Evolutionary conservation across 257 asterid genomes (phyloP).

Genomic region (Petunia axillaris): DNA sequence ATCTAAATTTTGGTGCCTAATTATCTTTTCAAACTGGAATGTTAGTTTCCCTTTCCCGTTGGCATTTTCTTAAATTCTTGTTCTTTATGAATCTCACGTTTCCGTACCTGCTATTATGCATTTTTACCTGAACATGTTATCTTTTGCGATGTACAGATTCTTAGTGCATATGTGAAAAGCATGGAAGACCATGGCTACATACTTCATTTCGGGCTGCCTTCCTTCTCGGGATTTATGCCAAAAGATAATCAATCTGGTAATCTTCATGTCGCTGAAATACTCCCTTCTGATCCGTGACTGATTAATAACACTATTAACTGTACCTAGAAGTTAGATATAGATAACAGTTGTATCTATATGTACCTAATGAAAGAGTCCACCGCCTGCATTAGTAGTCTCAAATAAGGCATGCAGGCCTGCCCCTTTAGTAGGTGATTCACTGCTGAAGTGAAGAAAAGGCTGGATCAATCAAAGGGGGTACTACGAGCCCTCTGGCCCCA

Average conservation of each 20-base stretch:
- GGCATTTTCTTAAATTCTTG: not conserved
- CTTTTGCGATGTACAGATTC: conserved; percentile 58
- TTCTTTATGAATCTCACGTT: conserved; percentile 6
- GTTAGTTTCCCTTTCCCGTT: not conserved
- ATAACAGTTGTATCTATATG: not conserved
- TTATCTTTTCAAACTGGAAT: not conserved
- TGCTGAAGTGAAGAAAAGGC: too few species aligned
- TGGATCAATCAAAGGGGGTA: too few species aligned
- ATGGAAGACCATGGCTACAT: conserved; percentile 95
- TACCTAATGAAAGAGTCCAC: too few species aligned
- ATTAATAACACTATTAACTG: not conserved
- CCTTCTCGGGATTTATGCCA: conserved; percentile 83
- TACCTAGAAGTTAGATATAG: not conserved
- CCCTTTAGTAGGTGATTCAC: too few species aligned
- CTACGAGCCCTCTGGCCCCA: too few species aligned
- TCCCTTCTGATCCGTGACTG: conserved; percentile 7
- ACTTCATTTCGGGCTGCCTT: conserved; percentile 72
- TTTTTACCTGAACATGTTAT: not conserved
- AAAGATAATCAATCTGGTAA: conserved; percentile 66
- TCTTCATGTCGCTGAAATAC: conserved; percentile 21
- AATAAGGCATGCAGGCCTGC: too few species aligned
- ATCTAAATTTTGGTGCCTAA: not conserved
- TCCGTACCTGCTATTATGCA: not conserved
- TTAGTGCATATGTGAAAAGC: conserved; percentile 83
- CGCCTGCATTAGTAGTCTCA: too few species aligned